phyloP scores from a whole-genome alignment of 805 yeast genomes.

The Myxozyma sirexii region DNA sequence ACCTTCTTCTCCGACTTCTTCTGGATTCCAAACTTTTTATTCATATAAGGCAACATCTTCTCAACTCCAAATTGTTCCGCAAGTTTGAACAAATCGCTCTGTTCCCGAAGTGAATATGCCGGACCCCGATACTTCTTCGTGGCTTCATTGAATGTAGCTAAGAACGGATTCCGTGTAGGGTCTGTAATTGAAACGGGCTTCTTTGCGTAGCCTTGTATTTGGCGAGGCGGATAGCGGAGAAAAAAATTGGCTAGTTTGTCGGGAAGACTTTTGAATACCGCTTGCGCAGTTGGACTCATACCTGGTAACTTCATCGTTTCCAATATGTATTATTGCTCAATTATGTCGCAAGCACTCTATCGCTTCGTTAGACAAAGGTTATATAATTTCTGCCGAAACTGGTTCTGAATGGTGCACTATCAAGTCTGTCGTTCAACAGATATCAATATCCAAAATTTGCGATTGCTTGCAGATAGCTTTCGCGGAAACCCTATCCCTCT shows the following conservation, averaged over 20 bases:
- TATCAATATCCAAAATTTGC: neutral
- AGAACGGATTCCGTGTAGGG: slow-evolving; percentile 72
- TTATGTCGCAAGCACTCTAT: too few relatives aligned
- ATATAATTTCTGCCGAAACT: neutral
- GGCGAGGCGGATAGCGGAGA: slow-evolving; percentile 73
- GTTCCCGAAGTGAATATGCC: slow-evolving; percentile 70
- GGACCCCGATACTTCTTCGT: slow-evolving; percentile 72
- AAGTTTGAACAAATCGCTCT: slow-evolving; percentile 71
- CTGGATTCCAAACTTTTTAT: slow-evolving; percentile 40
- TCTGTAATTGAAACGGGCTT: slow-evolving; percentile 63
- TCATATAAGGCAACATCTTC: slow-evolving; percentile 66
- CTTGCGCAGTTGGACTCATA: slow-evolving; percentile 11
- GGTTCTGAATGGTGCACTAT: neutral
- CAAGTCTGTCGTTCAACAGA: neutral
- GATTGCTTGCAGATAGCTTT: neutral
- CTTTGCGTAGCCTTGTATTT: slow-evolving; percentile 59
- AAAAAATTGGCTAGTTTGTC: slow-evolving; percentile 67
- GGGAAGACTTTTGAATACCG: slow-evolving; percentile 59
- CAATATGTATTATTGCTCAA: neutral
- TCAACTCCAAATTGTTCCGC: slow-evolving; percentile 72
- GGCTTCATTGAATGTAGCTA: slow-evolving; percentile 73
- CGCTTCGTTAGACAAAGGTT: too few relatives aligned
- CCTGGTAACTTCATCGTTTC: neutral
- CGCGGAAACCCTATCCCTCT: neutral
- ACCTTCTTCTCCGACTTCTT: slow-evolving; percentile 20